phyloP scores from a whole-genome alignment of 148 eudicot species.

The Tetragonia tetragonoides region DNA sequence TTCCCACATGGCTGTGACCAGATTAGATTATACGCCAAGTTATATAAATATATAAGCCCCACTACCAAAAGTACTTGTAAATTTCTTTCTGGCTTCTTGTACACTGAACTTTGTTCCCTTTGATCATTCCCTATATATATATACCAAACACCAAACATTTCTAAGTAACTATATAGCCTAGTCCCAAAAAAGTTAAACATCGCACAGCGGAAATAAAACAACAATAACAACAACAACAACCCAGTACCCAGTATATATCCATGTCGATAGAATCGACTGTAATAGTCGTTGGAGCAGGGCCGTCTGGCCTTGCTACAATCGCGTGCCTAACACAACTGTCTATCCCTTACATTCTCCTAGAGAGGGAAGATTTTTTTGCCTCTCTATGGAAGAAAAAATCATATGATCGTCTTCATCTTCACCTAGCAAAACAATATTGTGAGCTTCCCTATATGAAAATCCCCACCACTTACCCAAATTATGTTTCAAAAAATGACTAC shows the following conservation, averaged over 20 bases:
- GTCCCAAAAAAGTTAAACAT: too few species aligned
- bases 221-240: neutral
- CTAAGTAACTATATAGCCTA: neutral
- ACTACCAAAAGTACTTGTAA: neutral
- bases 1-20: too few species aligned
- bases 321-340: constrained; percentile 55
- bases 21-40: constrained; percentile 18
- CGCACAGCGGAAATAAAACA: too few species aligned
- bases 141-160: neutral
- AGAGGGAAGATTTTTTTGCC: constrained; percentile 67
- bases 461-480: constrained; percentile 43
- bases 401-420: constrained; percentile 77
- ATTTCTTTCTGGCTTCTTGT: neutral
- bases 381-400: constrained; percentile 67
- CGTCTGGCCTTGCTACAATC: constrained; percentile 68
- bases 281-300: constrained; percentile 73
- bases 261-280: constrained; percentile 18
- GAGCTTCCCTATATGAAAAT: constrained; percentile 52
- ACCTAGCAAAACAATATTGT: constrained; percentile 52
- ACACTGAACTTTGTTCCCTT: neutral
- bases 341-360: constrained; percentile 57
- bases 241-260: neutral
- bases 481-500: constrained; percentile 39
- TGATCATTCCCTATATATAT: neutral
- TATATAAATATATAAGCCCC: neutral